Percentiles rank a stretch among this genome's conserved stretches.
Evolutionary conservation across 345 rosid genomes (phyloP).

Genomic region (Eucalyptus cloeziana): DNA sequence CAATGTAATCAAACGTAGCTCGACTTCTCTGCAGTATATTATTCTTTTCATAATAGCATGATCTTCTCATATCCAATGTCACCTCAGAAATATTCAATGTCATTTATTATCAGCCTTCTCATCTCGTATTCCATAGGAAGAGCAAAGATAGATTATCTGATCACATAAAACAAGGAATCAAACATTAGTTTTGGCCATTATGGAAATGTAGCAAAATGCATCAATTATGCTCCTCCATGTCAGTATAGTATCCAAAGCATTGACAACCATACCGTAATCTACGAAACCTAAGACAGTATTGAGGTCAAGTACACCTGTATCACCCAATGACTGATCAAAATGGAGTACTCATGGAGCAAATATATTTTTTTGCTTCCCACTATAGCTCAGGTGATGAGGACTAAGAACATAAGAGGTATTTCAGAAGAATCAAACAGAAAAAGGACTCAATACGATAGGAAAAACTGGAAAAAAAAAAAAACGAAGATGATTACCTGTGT

Average conservation of each 20-base stretch:
- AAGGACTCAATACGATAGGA: background rate
- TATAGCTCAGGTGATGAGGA: background rate
- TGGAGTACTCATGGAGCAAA: background rate
- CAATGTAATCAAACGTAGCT: background rate
- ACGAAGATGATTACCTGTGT: background rate
- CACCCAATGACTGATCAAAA: background rate
- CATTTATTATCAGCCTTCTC: background rate
- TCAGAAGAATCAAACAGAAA: background rate
- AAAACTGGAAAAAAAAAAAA: background rate
- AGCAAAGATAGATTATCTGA: background rate
- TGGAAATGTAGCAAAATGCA: background rate
- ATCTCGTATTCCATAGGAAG: background rate
- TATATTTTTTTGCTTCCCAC: background rate
- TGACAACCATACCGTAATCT: background rate
- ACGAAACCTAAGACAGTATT: background rate
- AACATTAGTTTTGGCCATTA: background rate
- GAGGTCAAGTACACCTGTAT: background rate
- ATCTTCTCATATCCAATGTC: background rate
- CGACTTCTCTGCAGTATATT: fast-evolving
- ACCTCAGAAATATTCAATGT: fast-evolving
- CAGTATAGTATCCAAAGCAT: background rate
- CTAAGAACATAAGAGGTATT: background rate
- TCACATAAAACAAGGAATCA: background rate
- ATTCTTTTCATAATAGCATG: background rate
- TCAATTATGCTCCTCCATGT: background rate